phyloP scores from a whole-genome alignment of 192 early-diverging fungal genomes.

The Pilobolus umbonatus region DNA sequence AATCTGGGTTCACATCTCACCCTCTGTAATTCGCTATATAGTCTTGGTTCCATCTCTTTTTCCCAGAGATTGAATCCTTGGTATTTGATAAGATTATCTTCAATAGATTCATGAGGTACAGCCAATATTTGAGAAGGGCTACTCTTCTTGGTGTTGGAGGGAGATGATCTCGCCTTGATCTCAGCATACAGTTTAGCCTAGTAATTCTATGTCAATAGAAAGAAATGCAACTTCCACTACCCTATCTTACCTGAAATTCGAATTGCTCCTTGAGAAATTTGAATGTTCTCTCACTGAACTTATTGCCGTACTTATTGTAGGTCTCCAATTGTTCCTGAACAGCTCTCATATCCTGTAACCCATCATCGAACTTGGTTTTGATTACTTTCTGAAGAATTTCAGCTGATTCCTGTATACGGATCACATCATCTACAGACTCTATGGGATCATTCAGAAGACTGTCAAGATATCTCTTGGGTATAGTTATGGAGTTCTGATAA shows the following conservation, averaged over 20 bases:
- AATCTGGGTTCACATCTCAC: constrained; percentile 27
- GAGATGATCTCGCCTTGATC: constrained; percentile 40
- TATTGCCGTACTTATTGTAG: constrained; percentile 59
- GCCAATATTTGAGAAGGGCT: constrained; percentile 37
- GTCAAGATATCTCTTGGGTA: constrained; percentile 57
- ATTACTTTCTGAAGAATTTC: constrained; percentile 65
- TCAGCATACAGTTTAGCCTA: constrained; percentile 45
- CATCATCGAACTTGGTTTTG: constrained; percentile 51
- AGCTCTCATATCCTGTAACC: constrained; percentile 47
- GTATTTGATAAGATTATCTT: constrained; percentile 60
- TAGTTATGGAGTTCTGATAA: constrained; percentile 49
- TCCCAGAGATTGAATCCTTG: constrained; percentile 68
- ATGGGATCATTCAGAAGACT: constrained; percentile 62
- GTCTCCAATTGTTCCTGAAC: constrained; percentile 61
- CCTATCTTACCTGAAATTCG: constrained; percentile 48
- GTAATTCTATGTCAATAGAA: not conserved
- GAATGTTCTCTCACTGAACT: constrained; percentile 57
- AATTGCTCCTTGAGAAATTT: constrained; percentile 64
- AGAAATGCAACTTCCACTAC: not conserved
- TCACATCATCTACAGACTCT: constrained; percentile 54
- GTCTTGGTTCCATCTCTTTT: constrained; percentile 64
- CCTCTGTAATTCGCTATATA: constrained; percentile 68
- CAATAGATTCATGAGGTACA: constrained; percentile 52
- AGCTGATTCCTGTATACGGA: constrained; percentile 59
- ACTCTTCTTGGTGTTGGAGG: constrained; percentile 30